Base-by-base conservation (phyloP, 106 monocot genomes). In the Phalaenopsis aphrodite region DNA sequence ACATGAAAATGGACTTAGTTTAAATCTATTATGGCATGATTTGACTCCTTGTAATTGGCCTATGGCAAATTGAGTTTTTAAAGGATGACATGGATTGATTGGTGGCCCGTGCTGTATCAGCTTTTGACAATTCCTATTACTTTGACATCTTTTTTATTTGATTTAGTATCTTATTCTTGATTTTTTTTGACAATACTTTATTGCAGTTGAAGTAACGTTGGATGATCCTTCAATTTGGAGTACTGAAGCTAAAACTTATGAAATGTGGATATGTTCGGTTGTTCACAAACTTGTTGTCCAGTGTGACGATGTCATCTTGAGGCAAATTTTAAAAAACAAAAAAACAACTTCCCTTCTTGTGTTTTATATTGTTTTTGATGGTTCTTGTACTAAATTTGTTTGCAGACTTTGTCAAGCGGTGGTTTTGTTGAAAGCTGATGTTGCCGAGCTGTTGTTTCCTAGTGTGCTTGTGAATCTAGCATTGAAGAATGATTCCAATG, bases 371-470 rank as follows among this genome's bases (percentile, higher is more conserved):
- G 41, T 67, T 36, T 57, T 77, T 14, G 38, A 39, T 71, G 41
- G 36, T 71, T 71, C n/a, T 38, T 52, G 42, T 56, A 19, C 18
- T 87, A 10, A 11, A 41, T 71, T 73, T 55, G 71, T 15, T 76
- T 80, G 77, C 68, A 97, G 97, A 81, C 87, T 98, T 55, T 94
- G 97, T 84, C 85, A 89, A 76, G 91, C 88, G 79, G 85, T 98
- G 39, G 90, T 90, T 56, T 69, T 86, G 46, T 77, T 92, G 79
- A 90, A 92, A 82, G 90, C 83, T 79, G 94, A 94, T 81, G 56
- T 87, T 66, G 94, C 97, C 38, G 94, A 94, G 79, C 88, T 92
- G 83, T 80, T 98, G 72, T 86, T 98, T 88, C 83, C 89, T 79
- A 85, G 81, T 84, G 90, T 89, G 1, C 74, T 98, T 75, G 80